phyloP scores from a whole-genome alignment of 352 stramenopile genomes.

The Pythium chondricola region DNA sequence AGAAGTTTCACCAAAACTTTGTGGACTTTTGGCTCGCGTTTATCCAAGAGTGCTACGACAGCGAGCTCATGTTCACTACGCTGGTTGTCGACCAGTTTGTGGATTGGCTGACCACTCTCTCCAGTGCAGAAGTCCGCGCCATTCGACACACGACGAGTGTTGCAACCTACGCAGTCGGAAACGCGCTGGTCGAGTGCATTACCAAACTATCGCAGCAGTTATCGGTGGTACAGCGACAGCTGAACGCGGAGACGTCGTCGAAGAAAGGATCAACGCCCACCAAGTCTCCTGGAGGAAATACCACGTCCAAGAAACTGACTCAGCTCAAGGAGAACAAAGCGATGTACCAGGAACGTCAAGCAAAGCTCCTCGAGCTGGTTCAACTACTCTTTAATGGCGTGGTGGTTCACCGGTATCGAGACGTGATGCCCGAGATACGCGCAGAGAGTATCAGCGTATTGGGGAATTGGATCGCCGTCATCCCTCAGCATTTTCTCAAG shows the following conservation, averaged over 20 bases:
- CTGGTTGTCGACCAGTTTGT: slow-evolving; percentile 56
- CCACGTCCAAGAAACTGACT: slow-evolving; percentile 40
- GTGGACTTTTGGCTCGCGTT: slow-evolving; percentile 74
- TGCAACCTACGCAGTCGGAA: slow-evolving; percentile 57
- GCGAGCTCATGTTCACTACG: slow-evolving; percentile 72
- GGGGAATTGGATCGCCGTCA: slow-evolving; percentile 70
- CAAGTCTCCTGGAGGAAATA: slow-evolving; percentile 12
- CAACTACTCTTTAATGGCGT: slow-evolving; percentile 70
- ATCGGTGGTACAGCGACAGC: slow-evolving; percentile 57
- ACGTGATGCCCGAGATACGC: slow-evolving; percentile 92
- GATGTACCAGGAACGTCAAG: slow-evolving; percentile 53
- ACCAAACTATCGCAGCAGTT: slow-evolving; percentile 54
- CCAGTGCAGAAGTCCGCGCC: slow-evolving; percentile 76
- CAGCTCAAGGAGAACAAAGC: slow-evolving; percentile 62
- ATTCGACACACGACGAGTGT: slow-evolving; percentile 78
- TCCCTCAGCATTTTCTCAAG: slow-evolving; percentile 89
- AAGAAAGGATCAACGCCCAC: slow-evolving; percentile 7
- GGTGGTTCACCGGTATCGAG: slow-evolving; percentile 82
- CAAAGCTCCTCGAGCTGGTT: slow-evolving; percentile 54
- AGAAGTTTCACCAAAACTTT: slow-evolving; percentile 62
- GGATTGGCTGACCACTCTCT: slow-evolving; percentile 79
- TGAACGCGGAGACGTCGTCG: slow-evolving; percentile 41
- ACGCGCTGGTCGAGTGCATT: slow-evolving; percentile 50
- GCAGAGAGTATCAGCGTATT: slow-evolving; percentile 76
- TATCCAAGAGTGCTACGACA: slow-evolving; percentile 73